Percentiles rank a stretch among this genome's conserved stretches.
Evolutionary conservation across 176 grass and related monocot genomes (phyloP).

Genomic region (Aegilops speltoides): DNA sequence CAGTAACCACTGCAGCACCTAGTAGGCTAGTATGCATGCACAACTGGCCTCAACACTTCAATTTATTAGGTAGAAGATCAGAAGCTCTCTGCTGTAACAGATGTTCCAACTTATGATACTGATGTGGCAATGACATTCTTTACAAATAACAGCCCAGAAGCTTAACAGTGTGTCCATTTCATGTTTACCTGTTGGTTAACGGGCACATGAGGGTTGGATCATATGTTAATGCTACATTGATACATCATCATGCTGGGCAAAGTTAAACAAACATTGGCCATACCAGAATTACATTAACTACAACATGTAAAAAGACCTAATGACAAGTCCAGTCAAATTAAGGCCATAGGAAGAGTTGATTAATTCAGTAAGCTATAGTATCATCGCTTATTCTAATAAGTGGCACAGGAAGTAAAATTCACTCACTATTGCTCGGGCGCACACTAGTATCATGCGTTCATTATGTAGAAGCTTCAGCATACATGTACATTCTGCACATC

Average conservation of each 20-base stretch:
- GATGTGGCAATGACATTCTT: background rate
- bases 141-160: background rate
- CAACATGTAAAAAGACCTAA: background rate
- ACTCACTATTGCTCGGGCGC: background rate
- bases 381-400: background rate
- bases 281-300: background rate
- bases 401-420: background rate
- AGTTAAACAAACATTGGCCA: background rate
- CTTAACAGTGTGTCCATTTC: background rate
- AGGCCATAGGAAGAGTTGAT: background rate
- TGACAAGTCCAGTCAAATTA: slow-evolving; percentile 5
- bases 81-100: background rate
- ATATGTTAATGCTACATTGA: slow-evolving; percentile 11
- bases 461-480: background rate
- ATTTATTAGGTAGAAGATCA: slow-evolving; percentile 1
- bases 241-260: slow-evolving; percentile 6
- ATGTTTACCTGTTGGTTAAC: slow-evolving; percentile 21
- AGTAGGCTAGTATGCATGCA: background rate
- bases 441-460: slow-evolving; percentile 8
- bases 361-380: background rate
- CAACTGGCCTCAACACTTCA: background rate
- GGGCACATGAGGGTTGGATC: background rate
- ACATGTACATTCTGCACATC: slow-evolving; percentile 1
- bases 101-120: slow-evolving; percentile 13
- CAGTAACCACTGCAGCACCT: background rate